phyloP scores from a whole-genome alignment of 2,329 filamentous ascomycete genomes.

The Botrytis porri region DNA sequence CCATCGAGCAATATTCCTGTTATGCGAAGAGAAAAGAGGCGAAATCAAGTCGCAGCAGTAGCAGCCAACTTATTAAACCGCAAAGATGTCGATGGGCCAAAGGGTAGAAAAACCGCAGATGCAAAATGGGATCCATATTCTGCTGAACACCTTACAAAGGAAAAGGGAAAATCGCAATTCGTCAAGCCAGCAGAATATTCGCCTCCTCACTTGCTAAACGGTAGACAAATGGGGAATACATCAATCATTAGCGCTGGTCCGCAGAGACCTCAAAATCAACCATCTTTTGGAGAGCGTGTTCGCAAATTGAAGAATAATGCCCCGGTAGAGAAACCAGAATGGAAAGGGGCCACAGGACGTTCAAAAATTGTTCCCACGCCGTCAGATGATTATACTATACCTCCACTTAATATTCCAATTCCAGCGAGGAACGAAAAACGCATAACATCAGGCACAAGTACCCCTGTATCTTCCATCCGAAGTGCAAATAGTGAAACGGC shows the following conservation, averaged over 20 bases:
- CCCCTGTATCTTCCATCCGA: constrained; percentile 32
- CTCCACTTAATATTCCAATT: constrained; percentile 51
- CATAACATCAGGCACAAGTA: constrained; percentile 24
- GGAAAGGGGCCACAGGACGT: constrained; percentile 72
- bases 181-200: constrained; percentile 53
- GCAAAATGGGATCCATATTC: constrained; percentile 64
- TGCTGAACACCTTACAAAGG: constrained; percentile 59
- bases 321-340: constrained; percentile 51
- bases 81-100: constrained; percentile 29
- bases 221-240: constrained; percentile 28
- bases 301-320: constrained; percentile 41
- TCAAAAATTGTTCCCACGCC: constrained; percentile 62
- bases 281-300: constrained; percentile 47
- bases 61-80: constrained; percentile 30
- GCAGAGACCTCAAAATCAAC: constrained; percentile 33
- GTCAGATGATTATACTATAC: constrained; percentile 54
- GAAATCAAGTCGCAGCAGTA: constrained; percentile 32
- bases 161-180: constrained; percentile 54
- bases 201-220: constrained; percentile 28
- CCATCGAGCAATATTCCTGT: constrained; percentile 36
- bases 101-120: constrained; percentile 38
- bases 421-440: constrained; percentile 50
- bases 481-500: constrained; percentile 32
- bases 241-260: constrained; percentile 33
- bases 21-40: constrained; percentile 35